These are phyloP conservation scores for Stagonosporopsis vannaccii DNA, from an alignment of 2,329 filamentous ascomycete genomes.

Conservation along the genomic window DNA sequence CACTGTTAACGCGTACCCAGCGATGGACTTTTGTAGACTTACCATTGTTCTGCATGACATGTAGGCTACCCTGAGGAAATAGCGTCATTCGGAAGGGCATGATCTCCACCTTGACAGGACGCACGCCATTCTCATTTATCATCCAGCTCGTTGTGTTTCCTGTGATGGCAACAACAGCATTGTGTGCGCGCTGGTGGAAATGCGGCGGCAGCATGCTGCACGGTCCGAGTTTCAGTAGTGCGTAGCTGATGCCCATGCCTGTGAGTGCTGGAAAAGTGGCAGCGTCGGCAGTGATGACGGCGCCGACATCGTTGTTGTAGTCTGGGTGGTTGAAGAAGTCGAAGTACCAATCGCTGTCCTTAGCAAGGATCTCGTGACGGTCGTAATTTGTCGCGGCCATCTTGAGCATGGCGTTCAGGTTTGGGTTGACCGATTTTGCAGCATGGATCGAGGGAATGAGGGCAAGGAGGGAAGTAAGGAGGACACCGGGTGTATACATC, in stretches of 20 bases:
- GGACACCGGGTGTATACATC: constrained; percentile 8
- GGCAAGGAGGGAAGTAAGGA: constrained; percentile 22
- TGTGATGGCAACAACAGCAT: constrained; percentile 57
- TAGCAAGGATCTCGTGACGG: constrained; percentile 51
- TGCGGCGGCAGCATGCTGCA: constrained; percentile 62
- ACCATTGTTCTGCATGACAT: constrained; percentile 61
- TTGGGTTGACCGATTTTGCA: constrained; percentile 52
- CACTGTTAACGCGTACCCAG: not conserved
- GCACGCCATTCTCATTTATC: constrained; percentile 60
- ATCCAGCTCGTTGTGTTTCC: constrained; percentile 62
- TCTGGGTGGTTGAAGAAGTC: constrained; percentile 56
- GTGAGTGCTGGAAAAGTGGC: constrained; percentile 60
- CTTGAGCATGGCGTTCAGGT: constrained; percentile 47
- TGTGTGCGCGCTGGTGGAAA: constrained; percentile 59
- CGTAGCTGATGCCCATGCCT: constrained; percentile 58
- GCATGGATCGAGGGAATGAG: constrained; percentile 44
- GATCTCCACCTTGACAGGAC: constrained; percentile 52
- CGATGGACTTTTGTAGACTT: constrained; percentile 18
- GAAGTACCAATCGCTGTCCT: constrained; percentile 57
- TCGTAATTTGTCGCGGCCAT: constrained; percentile 56
- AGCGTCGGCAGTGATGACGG: constrained; percentile 61
- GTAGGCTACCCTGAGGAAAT: constrained; percentile 58
- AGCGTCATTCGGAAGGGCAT: constrained; percentile 58
- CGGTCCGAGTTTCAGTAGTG: constrained; percentile 56
- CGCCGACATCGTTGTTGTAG: constrained; percentile 57